A percentile compares a stretch with the other conserved stretches of the same genome.
phyloP scores from a whole-genome alignment of 1,284 basidiomycete genomes.

The Lentinus polychrous region DNA sequence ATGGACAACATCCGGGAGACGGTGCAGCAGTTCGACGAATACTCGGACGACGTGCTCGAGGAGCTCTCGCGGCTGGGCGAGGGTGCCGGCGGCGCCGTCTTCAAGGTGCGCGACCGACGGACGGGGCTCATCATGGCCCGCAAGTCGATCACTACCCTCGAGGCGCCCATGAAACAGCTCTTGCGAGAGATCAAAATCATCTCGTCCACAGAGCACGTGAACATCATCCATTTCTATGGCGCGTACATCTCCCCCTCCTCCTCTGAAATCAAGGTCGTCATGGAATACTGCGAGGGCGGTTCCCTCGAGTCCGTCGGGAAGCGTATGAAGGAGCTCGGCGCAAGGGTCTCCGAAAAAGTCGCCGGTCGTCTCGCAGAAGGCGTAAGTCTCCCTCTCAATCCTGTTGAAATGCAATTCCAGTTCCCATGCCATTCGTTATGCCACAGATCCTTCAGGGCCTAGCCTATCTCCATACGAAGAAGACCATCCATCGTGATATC shows the following conservation, averaged over 20 bases:
- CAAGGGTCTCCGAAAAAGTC: conserved; percentile 86
- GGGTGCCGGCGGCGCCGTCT: conserved; percentile 93
- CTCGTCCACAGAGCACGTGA: conserved; percentile 76
- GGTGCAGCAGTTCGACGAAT: conserved; percentile 36
- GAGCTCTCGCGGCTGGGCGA: conserved; percentile 80
- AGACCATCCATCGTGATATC: conserved; percentile 96
- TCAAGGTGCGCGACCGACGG: conserved; percentile 79
- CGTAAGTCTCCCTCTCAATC: conserved; percentile 37
- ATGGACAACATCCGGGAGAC: conserved; percentile 28
- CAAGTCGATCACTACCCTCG: conserved; percentile 93
- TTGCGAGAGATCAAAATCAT: conserved; percentile 91
- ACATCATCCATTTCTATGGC: conserved; percentile 91
- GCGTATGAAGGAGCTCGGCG: conserved; percentile 77
- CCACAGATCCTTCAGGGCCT: conserved; percentile 82
- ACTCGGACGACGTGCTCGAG: conserved; percentile 68
- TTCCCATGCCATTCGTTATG: neutral
- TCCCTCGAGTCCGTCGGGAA: conserved; percentile 85
- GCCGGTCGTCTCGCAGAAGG: conserved; percentile 89
- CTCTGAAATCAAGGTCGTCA: conserved; percentile 91
- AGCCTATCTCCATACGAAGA: conserved; percentile 84
- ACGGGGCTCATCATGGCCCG: conserved; percentile 83
- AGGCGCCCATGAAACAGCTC: conserved; percentile 90
- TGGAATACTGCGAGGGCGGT: conserved; percentile 91
- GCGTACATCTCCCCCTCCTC: conserved; percentile 92
- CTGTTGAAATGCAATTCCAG: neutral